Evolutionary conservation across 2,329 filamentous ascomycete genomes (phyloP).

Genomic region (Neonectria faginata): DNA sequence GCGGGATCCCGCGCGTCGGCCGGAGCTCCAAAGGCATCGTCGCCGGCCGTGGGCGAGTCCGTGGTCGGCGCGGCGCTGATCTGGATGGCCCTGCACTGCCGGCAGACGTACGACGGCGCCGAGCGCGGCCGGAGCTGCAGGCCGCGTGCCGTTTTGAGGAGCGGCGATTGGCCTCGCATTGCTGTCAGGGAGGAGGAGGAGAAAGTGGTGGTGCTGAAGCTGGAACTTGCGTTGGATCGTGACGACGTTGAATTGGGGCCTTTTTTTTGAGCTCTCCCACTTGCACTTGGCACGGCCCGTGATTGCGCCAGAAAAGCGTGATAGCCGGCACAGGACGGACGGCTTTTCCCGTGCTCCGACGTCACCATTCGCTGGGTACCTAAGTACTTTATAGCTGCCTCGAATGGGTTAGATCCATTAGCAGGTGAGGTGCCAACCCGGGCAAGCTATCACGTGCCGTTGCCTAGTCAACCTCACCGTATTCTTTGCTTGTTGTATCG

Average conservation of each 20-base stretch:
- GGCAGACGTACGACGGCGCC: conserved; percentile 57
- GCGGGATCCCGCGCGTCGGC: conserved; percentile 61
- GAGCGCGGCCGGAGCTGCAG: conserved; percentile 45
- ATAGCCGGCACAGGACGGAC: conserved; percentile 39
- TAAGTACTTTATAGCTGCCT: background rate
- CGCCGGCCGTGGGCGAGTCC: conserved; percentile 61
- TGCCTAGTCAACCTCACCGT: conserved; percentile 43
- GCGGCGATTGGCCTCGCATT: conserved; percentile 59
- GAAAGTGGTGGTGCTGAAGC: conserved; percentile 29
- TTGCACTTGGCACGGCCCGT: conserved; percentile 11
- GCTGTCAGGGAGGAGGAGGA: conserved; percentile 20
- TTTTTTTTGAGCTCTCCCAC: conserved; percentile 6
- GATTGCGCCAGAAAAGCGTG: conserved; percentile 35
- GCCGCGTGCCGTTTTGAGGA: conserved; percentile 52
- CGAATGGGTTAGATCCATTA: no score
- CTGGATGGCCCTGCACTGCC: conserved; percentile 70
- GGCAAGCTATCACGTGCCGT: conserved; percentile 44
- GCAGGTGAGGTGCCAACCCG: background rate
- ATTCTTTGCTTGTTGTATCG: background rate
- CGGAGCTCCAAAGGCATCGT: conserved; percentile 68
- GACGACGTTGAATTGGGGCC: conserved; percentile 9
- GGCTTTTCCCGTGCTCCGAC: conserved; percentile 50
- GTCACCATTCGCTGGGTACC: conserved; percentile 29
- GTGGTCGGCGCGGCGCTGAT: conserved; percentile 72
- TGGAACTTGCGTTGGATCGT: conserved; percentile 6